Evolutionary conservation across 805 yeast genomes (phyloP).

Genomic region (Phaffomyces thermotolerans): DNA sequence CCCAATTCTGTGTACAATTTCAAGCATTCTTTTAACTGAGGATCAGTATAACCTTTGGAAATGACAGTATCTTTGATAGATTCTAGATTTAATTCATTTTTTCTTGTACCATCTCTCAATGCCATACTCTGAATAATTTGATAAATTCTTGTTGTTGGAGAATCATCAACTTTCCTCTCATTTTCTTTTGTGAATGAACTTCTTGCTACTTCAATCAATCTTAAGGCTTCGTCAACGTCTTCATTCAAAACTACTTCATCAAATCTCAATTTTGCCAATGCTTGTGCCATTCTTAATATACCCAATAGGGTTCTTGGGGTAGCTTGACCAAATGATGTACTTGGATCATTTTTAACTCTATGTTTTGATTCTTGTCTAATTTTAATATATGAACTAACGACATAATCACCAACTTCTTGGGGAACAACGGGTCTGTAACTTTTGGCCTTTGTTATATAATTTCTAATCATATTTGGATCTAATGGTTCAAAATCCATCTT

Average conservation of each 20-base stretch:
- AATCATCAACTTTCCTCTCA: constrained; percentile 49
- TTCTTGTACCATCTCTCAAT: constrained; percentile 28
- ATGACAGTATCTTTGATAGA: constrained; percentile 55
- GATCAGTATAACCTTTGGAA: constrained; percentile 77
- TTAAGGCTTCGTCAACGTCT: constrained; percentile 93
- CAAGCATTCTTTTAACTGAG: constrained; percentile 69
- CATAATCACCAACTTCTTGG: constrained; percentile 76
- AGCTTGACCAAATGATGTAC: constrained; percentile 77
- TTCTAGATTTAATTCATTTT: constrained; percentile 34
- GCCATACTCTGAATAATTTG: constrained; percentile 61
- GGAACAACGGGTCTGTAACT: constrained; percentile 80
- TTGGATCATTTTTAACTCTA: constrained; percentile 57
- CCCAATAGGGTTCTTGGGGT: constrained; percentile 94
- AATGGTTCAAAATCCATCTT: constrained; percentile 66
- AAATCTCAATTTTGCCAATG: constrained; percentile 84
- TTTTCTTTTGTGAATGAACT: constrained; percentile 57
- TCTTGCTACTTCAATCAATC: constrained; percentile 82
- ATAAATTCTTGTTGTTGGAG: constrained; percentile 62
- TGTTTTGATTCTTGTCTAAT: constrained; percentile 87
- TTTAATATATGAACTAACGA: constrained; percentile 78
- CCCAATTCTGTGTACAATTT: constrained; percentile 63
- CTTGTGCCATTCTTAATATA: constrained; percentile 88
- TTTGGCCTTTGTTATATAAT: constrained; percentile 81
- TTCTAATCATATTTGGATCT: constrained; percentile 74
- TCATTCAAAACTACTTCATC: constrained; percentile 58